phyloP scores from a whole-genome alignment of 139 green algal genomes.

The Chlamydomonas sp. region DNA sequence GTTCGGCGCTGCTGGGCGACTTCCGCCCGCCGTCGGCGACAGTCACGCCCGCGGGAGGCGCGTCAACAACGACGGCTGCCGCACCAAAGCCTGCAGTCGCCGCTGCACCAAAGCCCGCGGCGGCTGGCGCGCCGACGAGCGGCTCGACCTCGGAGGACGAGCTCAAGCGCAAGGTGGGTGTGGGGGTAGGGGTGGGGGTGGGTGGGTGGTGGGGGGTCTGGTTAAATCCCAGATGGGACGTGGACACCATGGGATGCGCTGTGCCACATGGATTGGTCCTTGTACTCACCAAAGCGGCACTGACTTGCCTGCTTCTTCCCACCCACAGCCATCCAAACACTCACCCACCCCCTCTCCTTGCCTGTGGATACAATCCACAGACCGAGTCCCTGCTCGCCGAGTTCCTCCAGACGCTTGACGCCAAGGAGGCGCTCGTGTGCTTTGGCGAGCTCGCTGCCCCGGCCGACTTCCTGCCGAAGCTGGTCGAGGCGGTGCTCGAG shows the following conservation, averaged over 20 bases:
- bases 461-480: slow-evolving; percentile 17
- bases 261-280: too few relatives aligned
- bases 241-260: too few relatives aligned
- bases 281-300: too few relatives aligned
- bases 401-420: slow-evolving; percentile 39
- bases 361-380: too few relatives aligned
- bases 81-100: neutral
- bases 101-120: neutral
- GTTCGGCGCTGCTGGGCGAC: slow-evolving; percentile 40
- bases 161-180: slow-evolving; percentile 20
- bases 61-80: neutral
- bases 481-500: slow-evolving; percentile 38
- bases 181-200: too few relatives aligned
- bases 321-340: too few relatives aligned
- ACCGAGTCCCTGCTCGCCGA: slow-evolving; percentile 37
- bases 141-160: slow-evolving; percentile 36
- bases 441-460: slow-evolving; percentile 29
- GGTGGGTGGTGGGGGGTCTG: too few relatives aligned
- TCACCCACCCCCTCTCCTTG: too few relatives aligned
- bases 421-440: slow-evolving; percentile 39
- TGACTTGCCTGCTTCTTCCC: too few relatives aligned
- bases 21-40: slow-evolving; percentile 24
- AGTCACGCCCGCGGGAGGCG: neutral
- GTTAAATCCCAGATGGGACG: too few relatives aligned
- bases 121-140: too few relatives aligned